Percentiles rank a stretch among this genome's conserved stretches.
These are phyloP conservation scores for Fusarium oligoseptatum DNA, from an alignment of 2,329 filamentous ascomycete species.

Conservation along the genomic window DNA sequence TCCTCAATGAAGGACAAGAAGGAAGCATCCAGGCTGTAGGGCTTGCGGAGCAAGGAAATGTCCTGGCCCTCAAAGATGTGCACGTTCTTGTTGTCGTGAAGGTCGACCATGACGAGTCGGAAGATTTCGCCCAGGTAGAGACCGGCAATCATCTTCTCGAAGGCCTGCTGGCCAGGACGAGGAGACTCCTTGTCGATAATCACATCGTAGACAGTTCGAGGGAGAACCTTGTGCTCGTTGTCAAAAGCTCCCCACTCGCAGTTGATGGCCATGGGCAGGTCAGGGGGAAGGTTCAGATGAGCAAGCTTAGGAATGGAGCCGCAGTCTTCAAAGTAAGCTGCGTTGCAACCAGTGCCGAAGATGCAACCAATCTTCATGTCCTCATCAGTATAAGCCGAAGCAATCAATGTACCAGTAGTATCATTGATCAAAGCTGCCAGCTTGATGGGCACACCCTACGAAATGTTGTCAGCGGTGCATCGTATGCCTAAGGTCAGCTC, in stretches of 20 bases:
- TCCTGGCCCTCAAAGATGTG: conserved; percentile 89
- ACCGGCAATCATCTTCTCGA: conserved; percentile 98
- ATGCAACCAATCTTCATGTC: conserved; percentile 97
- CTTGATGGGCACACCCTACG: conserved; percentile 88
- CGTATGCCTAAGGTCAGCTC: too few relatives aligned
- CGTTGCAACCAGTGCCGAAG: conserved; percentile 98
- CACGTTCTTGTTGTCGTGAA: conserved; percentile 81
- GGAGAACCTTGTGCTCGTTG: conserved; percentile 90
- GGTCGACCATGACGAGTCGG: conserved; percentile 85
- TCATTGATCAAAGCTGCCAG: conserved; percentile 96
- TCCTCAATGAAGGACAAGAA: conserved; percentile 95
- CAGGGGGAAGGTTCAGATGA: conserved; percentile 87
- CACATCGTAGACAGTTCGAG: conserved; percentile 86
- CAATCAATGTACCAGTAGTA: conserved; percentile 96
- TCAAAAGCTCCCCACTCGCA: conserved; percentile 98
- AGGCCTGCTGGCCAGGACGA: conserved; percentile 92
- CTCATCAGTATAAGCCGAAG: conserved; percentile 94
- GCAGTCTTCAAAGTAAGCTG: conserved; percentile 95
- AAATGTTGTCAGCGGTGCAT: conserved; percentile 22
- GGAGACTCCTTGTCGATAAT: conserved; percentile 92
- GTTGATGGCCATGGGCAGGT: conserved; percentile 93
- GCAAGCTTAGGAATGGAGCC: conserved; percentile 94
- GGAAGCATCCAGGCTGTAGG: conserved; percentile 91
- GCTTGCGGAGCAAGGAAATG: conserved; percentile 81
- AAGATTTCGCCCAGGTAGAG: conserved; percentile 96